Base-by-base conservation (phyloP, 257 asterid species). In the Solanum piurae region DNA sequence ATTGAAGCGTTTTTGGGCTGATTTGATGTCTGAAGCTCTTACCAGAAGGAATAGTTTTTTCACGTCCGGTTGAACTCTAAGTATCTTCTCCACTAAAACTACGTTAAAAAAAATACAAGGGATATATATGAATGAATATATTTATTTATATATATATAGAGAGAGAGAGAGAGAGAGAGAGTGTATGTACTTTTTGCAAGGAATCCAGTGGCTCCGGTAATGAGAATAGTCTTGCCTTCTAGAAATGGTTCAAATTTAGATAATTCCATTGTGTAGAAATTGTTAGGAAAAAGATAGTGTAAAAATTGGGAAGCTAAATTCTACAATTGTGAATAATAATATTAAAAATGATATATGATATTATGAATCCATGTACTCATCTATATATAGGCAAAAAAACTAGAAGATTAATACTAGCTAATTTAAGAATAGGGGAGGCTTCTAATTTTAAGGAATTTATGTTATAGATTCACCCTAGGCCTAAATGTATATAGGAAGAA, bases 161-260 rank as follows among this genome's bases (percentile, higher is more conserved):
- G 0, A 46, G 0, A 12, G 5, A 14, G 3, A 55, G 64, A 52
- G 62, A 18, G 23, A 16, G 62, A 2, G 52, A 29, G 20, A 6
- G 37, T n/a, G 55, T 46, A 13, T 55, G 5, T 55, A 92, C 95
- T 60, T 87, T 94, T 94, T 36, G 94, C 96, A 3, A 93, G 91
- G 77, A 93, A 94, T 36, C 96, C 96, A 76, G 94, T 91, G 60
- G 93, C 90, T 36, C 96, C 96, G 3, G 95, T 94, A 84, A 94
- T 91, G 68, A 94, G 89, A 88, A 94, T 91, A 29, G 94, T 89
- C 88, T 90, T 93, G 74, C 91, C 94, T 84, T 88, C 91, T 64
- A 93, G 89, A 86, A 88, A 86, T 13, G 86, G 89, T 83, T 91
- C 94, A 79, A 46, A 4, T 46, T 85, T 40, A 86, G 20, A 80